phyloP scores from a whole-genome alignment of 2,329 filamentous ascomycete genomes.

The Cladosporium sp. region DNA sequence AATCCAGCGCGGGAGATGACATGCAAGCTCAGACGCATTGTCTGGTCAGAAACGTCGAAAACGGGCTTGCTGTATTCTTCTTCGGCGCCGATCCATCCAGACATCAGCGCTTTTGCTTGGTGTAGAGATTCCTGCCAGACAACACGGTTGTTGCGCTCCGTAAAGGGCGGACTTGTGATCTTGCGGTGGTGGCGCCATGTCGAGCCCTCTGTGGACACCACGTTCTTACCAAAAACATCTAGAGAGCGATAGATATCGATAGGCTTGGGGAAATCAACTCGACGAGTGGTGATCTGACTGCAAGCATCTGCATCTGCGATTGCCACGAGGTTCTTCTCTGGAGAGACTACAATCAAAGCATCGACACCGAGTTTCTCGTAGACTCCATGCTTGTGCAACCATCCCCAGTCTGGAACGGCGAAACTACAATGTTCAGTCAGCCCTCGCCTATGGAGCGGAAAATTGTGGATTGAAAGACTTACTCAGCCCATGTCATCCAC shows the following conservation, averaged over 20 bases:
- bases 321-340: conserved; percentile 50
- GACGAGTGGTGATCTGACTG: conserved; percentile 59
- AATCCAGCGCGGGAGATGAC: conserved; percentile 69
- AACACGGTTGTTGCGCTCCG: conserved; percentile 68
- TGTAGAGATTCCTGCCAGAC: conserved; percentile 61
- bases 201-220: conserved; percentile 65
- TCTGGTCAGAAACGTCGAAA: conserved; percentile 56
- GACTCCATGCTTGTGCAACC: conserved; percentile 51
- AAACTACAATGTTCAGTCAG: conserved; percentile 36
- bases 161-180: conserved; percentile 67
- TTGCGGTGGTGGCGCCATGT: conserved; percentile 72
- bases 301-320: conserved; percentile 63
- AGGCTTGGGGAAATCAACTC: conserved; percentile 70
- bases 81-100: conserved; percentile 50
- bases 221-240: conserved; percentile 64
- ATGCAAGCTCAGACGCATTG: conserved; percentile 59
- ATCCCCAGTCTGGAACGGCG: conserved; percentile 58
- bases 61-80: conserved; percentile 47
- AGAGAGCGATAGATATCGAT: conserved; percentile 56
- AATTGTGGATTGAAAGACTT: conserved; percentile 27
- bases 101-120: conserved; percentile 61
- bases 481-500: conserved; percentile 59
- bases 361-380: conserved; percentile 58
- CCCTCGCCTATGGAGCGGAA: too few species aligned
- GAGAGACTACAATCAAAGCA: conserved; percentile 61